Evolutionary conservation across 306 rosid genomes (phyloP).

Genomic region (Prunus campanulata): DNA sequence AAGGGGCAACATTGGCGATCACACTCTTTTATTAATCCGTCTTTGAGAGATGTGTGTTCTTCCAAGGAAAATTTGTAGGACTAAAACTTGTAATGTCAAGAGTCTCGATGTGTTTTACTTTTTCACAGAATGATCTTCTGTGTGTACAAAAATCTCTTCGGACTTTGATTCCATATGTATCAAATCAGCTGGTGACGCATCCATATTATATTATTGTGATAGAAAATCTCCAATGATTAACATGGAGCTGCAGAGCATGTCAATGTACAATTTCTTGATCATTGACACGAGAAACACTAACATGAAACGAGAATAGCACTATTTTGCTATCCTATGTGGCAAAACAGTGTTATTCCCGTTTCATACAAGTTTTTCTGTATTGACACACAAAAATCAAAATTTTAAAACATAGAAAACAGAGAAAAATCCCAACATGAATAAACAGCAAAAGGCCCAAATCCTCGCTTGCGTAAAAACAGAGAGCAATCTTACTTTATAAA

Average conservation of each 20-base stretch:
- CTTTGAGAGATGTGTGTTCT: conserved; percentile 12
- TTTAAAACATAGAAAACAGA: no score
- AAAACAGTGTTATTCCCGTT: accelerated
- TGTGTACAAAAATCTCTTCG: conserved; percentile 47
- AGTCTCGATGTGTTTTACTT: not conserved
- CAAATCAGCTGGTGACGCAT: conserved; percentile 27
- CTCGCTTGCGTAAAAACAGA: no score
- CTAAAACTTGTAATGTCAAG: conserved; percentile 28
- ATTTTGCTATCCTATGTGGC: no score
- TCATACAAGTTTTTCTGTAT: no score
- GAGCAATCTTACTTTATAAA: no score
- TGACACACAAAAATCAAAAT: no score
- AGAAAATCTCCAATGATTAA: not conserved
- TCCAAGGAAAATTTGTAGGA: conserved; percentile 23
- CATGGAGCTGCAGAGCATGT: not conserved
- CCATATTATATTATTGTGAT: not conserved
- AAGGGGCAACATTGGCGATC: not conserved
- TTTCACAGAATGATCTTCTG: conserved; percentile 34
- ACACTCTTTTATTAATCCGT: not conserved
- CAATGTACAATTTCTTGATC: not conserved
- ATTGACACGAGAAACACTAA: not conserved
- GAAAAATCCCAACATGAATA: no score
- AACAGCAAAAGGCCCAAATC: no score
- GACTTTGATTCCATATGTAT: conserved; percentile 28
- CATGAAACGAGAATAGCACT: no score